These are phyloP conservation scores for Pisolithus sp. DNA, from an alignment of 768 basidiomycete genomes.

Conservation along the genomic window DNA sequence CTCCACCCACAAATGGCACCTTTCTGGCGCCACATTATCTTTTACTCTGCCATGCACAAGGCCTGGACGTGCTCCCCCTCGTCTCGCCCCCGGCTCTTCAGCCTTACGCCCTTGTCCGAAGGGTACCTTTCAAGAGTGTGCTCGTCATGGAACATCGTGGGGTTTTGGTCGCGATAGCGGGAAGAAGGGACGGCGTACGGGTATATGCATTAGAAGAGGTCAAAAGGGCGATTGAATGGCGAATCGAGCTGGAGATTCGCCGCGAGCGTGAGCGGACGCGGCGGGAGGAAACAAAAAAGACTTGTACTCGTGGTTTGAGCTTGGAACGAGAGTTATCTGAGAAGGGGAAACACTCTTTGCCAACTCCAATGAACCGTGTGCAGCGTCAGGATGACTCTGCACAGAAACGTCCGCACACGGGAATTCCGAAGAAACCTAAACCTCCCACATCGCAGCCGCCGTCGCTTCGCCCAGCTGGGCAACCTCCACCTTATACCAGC, in stretches of 20 bases:
- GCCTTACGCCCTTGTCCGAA: conserved; percentile 76
- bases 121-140: conserved; percentile 79
- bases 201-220: conserved; percentile 87
- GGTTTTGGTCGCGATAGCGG: conserved; percentile 85
- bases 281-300: conserved; percentile 59
- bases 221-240: conserved; percentile 82
- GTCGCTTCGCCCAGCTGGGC: conserved; percentile 34
- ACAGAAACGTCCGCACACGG: conserved; percentile 13
- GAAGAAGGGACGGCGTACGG: conserved; percentile 77
- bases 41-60: conserved; percentile 79
- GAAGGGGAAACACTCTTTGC: conserved; percentile 43
- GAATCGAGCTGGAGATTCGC: conserved; percentile 72
- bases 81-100: conserved; percentile 65
- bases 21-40: conserved; percentile 79
- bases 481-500: conserved; percentile 61
- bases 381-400: conserved; percentile 14
- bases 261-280: conserved; percentile 69
- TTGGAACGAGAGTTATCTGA: conserved; percentile 37
- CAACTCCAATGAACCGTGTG: conserved; percentile 36
- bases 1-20: conserved; percentile 70
- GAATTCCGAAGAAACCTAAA: conserved; percentile 19
- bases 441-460: conserved; percentile 21
- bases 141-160: conserved; percentile 91
- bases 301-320: conserved; percentile 30
- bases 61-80: conserved; percentile 79